A percentile compares a stretch with the other conserved stretches of the same genome.
These are phyloP conservation scores for Climacium dendroides DNA, from an alignment of 225 moss, liverwort and hornwort genomes.

Conservation along the genomic window DNA sequence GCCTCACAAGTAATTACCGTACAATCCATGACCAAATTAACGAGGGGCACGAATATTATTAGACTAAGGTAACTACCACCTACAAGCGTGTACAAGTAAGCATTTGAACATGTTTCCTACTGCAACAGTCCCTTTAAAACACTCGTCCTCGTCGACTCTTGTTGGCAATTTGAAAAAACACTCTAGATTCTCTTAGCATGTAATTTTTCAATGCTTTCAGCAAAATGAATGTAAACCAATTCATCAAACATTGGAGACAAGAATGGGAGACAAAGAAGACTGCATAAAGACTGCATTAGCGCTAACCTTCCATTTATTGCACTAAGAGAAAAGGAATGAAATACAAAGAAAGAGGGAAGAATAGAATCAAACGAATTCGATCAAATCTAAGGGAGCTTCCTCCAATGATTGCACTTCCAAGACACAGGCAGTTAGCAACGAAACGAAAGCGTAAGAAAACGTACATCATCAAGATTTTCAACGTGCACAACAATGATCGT, in stretches of 20 bases:
- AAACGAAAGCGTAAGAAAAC: background rate
- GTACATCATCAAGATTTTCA: constrained; percentile 60
- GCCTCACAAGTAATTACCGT: background rate
- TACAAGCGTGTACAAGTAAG: background rate
- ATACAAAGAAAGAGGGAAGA: background rate
- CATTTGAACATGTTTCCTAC: background rate
- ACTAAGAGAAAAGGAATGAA: background rate
- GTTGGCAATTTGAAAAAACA: background rate
- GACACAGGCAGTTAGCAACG: background rate
- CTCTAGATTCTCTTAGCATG: background rate
- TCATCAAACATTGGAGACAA: background rate
- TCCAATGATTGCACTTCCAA: background rate
- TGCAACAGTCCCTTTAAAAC: background rate
- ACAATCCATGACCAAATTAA: background rate
- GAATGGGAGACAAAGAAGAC: background rate
- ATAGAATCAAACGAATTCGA: background rate
- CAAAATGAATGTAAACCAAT: background rate
- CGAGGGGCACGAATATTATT: background rate
- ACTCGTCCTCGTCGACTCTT: background rate
- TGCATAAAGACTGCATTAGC: background rate
- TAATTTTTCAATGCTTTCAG: background rate
- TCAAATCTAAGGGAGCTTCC: background rate
- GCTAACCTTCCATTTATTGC: background rate
- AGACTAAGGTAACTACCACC: background rate
- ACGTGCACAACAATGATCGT: constrained; percentile 84